phyloP scores from a whole-genome alignment of 2,329 filamentous ascomycete species.

The Colletotrichum spaethianum region DNA sequence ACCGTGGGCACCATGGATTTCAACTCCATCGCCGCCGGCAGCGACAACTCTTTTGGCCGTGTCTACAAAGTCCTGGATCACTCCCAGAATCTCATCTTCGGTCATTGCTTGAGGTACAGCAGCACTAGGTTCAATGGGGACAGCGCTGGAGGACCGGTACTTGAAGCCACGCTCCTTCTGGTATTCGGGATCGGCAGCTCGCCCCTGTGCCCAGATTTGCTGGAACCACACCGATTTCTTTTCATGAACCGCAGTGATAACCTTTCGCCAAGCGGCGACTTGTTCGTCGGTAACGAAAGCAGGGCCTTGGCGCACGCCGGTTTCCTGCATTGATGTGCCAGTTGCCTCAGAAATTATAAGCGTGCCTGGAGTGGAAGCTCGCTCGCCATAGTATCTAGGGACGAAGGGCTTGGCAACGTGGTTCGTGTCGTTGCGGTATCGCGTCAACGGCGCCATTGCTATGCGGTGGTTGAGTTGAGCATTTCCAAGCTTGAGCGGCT shows the following conservation, averaged over 20 bases:
- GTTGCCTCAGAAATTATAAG: constrained; percentile 50
- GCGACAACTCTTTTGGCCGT: constrained; percentile 65
- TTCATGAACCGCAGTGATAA: constrained; percentile 47
- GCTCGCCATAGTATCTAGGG: constrained; percentile 47
- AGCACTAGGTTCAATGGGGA: constrained; percentile 15
- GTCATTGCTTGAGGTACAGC: constrained; percentile 71
- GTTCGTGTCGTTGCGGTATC: constrained; percentile 31
- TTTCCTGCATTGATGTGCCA: constrained; percentile 44
- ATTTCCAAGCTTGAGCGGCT: constrained; percentile 29
- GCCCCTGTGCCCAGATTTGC: constrained; percentile 40
- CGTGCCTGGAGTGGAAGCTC: constrained; percentile 61
- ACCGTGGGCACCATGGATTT: constrained; percentile 66
- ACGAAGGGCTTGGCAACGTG: constrained; percentile 43
- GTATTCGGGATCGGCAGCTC: constrained; percentile 31
- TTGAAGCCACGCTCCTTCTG: constrained; percentile 23
- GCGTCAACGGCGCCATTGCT: constrained; percentile 34
- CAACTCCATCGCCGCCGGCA: constrained; percentile 76
- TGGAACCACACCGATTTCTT: constrained; percentile 49
- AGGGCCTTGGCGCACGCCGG: constrained; percentile 49
- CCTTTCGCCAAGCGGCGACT: constrained; percentile 45
- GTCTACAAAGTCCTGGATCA: constrained; percentile 70
- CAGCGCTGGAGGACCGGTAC: constrained; percentile 31
- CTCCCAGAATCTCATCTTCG: constrained; percentile 70
- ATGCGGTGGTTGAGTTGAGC: constrained; percentile 33
- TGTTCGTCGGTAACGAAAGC: constrained; percentile 59